A percentile compares a stretch with the other conserved stretches of the same genome.
Evolutionary conservation across 2,329 filamentous ascomycete species (phyloP).

Genomic region (Fusarium sp.): DNA sequence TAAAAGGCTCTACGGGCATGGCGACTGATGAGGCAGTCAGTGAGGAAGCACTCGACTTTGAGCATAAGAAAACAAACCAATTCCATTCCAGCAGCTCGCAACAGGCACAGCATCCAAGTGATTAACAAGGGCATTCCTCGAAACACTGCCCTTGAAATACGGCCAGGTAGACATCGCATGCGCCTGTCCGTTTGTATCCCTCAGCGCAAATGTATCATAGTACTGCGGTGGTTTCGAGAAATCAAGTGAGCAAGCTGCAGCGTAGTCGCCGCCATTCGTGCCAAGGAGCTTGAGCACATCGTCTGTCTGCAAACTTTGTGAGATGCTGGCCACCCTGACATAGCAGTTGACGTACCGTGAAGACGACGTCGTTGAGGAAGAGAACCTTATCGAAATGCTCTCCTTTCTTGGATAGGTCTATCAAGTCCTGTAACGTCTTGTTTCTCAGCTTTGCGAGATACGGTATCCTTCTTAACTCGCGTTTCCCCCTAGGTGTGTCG

Average conservation of each 20-base stretch:
- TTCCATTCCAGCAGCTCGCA: slow-evolving; percentile 59
- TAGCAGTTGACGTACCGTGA: slow-evolving; percentile 56
- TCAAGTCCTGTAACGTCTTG: slow-evolving; percentile 67
- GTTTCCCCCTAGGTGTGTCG: slow-evolving; percentile 61
- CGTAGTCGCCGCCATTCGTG: slow-evolving; percentile 68
- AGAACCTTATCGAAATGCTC: slow-evolving; percentile 67
- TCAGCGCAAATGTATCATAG: slow-evolving; percentile 72
- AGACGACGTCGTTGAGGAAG: slow-evolving; percentile 73
- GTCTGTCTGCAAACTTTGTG: slow-evolving; percentile 54
- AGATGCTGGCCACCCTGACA: neutral
- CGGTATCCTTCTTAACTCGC: slow-evolving; percentile 73
- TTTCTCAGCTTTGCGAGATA: slow-evolving; percentile 75
- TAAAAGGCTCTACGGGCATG: slow-evolving; percentile 67
- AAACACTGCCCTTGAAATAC: slow-evolving; percentile 63
- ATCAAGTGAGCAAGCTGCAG: slow-evolving; percentile 70
- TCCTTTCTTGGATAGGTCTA: slow-evolving; percentile 60
- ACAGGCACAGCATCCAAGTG: slow-evolving; percentile 59
- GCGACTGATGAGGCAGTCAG: slow-evolving; percentile 47
- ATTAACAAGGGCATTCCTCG: slow-evolving; percentile 63
- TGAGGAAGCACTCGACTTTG: neutral
- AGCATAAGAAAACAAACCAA: slow-evolving; percentile 43
- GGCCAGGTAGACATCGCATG: slow-evolving; percentile 67
- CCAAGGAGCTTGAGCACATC: slow-evolving; percentile 66
- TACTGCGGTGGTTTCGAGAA: slow-evolving; percentile 64
- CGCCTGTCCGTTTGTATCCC: slow-evolving; percentile 62